Evolutionary conservation across 2,329 filamentous ascomycete species (phyloP).

Genomic region (Alternaria metachromatica): DNA sequence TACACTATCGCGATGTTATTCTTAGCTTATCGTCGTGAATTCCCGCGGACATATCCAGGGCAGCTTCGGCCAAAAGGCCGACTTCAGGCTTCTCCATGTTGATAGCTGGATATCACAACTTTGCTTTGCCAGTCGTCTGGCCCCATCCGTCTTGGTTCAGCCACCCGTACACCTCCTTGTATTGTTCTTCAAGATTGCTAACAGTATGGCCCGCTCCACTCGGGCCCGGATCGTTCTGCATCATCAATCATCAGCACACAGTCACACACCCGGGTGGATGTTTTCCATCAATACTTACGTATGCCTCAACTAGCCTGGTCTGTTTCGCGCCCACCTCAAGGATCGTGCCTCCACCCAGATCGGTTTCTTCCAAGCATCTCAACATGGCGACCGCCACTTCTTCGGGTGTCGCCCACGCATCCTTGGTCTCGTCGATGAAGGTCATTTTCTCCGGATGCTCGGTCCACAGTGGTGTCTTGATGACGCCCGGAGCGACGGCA

Average conservation of each 20-base stretch:
- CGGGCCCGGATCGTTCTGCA: conserved; percentile 61
- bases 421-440: conserved; percentile 56
- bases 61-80: background rate
- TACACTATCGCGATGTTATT: background rate
- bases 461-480: conserved; percentile 68
- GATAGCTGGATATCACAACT: background rate
- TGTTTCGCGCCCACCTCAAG: conserved; percentile 62
- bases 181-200: conserved; percentile 50
- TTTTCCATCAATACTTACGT: conserved; percentile 22
- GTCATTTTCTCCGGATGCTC: conserved; percentile 66
- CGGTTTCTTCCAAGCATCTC: conserved; percentile 59
- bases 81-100: background rate
- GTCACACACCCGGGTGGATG: background rate
- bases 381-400: conserved; percentile 67
- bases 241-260: background rate
- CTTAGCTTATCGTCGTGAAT: background rate
- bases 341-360: conserved; percentile 55
- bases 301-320: conserved; percentile 58
- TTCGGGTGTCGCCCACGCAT: conserved; percentile 66
- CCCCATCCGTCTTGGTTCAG: conserved; percentile 60
- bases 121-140: conserved; percentile 49
- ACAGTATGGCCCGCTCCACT: conserved; percentile 56
- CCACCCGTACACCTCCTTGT: conserved; percentile 59
- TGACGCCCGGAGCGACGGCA: conserved; percentile 65
- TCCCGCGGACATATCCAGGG: background rate